A percentile compares a stretch with the other conserved stretches of the same genome.
These are phyloP conservation scores for Collybia mongolica DNA, from an alignment of 768 basidiomycete genomes.

Conservation along the genomic window DNA sequence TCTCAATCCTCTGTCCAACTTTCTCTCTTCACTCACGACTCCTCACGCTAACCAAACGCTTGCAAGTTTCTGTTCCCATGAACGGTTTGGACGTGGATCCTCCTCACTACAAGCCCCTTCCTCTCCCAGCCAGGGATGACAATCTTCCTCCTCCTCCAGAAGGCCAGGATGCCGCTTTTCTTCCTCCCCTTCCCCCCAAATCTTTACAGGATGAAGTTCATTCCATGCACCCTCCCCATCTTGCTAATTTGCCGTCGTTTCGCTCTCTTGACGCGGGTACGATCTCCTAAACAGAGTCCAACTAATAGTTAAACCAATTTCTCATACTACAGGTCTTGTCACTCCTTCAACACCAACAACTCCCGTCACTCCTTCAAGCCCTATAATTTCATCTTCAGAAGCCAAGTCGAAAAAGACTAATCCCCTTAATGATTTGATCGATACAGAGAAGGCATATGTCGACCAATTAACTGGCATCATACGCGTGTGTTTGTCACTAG, in stretches of 20 bases:
- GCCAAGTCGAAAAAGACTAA: constrained; percentile 66
- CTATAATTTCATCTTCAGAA: constrained; percentile 32
- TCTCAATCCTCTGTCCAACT: neutral
- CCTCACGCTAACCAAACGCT: neutral
- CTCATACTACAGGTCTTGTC: constrained; percentile 17
- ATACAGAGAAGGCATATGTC: constrained; percentile 91
- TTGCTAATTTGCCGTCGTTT: constrained; percentile 4
- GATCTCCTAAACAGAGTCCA: constrained; percentile 5
- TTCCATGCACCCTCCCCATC: constrained; percentile 1
- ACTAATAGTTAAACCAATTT: constrained; percentile 6
- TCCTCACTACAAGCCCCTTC: constrained; percentile 5
- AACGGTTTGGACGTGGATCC: constrained; percentile 10
- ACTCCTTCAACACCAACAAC: constrained; percentile 30
- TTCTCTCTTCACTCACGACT: neutral
- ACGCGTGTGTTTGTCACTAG: constrained; percentile 53
- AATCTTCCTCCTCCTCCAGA: constrained; percentile 3
- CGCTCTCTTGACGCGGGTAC: constrained; percentile 22
- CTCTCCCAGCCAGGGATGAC: constrained; percentile 2
- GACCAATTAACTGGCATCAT: constrained; percentile 89
- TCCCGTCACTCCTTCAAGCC: constrained; percentile 31
- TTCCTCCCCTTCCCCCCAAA: constrained; percentile 7
- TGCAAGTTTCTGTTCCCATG: constrained; percentile 6
- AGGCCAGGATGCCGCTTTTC: neutral
- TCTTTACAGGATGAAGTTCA: neutral
- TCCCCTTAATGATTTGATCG: constrained; percentile 88